Evolutionary conservation across 73 alveolate genomes (phyloP).

Genomic region (Effrenium voratum): DNA sequence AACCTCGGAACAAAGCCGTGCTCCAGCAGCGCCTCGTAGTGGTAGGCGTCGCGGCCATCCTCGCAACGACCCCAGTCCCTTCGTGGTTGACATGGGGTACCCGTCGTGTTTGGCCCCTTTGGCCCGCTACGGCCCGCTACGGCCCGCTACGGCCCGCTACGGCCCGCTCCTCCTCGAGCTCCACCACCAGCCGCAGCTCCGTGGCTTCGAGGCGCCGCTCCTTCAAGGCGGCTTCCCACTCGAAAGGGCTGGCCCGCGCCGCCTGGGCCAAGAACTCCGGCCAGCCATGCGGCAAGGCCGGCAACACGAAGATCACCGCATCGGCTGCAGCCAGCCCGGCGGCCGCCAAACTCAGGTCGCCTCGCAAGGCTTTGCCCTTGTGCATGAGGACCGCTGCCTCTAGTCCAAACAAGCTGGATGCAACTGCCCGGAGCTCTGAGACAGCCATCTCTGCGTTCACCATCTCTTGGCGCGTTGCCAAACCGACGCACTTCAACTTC

Average conservation of each 20-base stretch:
- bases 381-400: too few relatives aligned
- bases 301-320: constrained; percentile 10
- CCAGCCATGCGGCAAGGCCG: neutral
- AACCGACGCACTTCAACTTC: too few relatives aligned
- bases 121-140: neutral
- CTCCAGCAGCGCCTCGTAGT: constrained; percentile 11
- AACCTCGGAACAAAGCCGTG: constrained; percentile 26
- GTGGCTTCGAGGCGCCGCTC: neutral
- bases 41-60: neutral
- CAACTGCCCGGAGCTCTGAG: too few relatives aligned
- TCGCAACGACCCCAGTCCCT: too few relatives aligned
- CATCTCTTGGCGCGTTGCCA: too few relatives aligned
- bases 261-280: neutral
- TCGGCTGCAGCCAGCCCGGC: too few relatives aligned
- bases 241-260: neutral
- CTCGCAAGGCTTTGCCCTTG: too few relatives aligned
- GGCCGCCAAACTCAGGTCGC: too few relatives aligned
- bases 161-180: neutral
- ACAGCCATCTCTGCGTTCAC: too few relatives aligned
- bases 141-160: neutral
- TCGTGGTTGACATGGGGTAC: neutral
- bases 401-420: too few relatives aligned
- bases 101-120: neutral
- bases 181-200: neutral
- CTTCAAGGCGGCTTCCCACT: constrained; percentile 5